phyloP scores from a whole-genome alignment of 1,284 basidiomycete genomes.

The Boletus smithii region DNA sequence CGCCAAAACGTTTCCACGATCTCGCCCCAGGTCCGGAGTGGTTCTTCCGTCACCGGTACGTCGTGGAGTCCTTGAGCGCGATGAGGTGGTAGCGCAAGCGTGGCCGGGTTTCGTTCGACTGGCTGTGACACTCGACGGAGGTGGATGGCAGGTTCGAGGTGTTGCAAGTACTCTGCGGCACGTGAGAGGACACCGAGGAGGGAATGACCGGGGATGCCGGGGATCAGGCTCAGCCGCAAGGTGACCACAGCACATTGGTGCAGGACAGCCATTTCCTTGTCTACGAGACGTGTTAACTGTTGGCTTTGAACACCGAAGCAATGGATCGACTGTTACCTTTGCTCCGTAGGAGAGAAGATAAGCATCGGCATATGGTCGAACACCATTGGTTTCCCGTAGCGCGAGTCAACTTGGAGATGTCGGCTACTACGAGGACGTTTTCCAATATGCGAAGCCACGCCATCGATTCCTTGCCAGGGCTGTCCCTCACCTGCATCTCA shows the following conservation, averaged over 20 bases:
- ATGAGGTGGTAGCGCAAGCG: constrained; percentile 33
- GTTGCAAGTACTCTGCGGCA: constrained; percentile 35
- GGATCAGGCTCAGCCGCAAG: constrained; percentile 22
- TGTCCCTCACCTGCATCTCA: constrained; percentile 57
- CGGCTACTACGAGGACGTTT: constrained; percentile 50
- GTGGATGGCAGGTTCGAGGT: constrained; percentile 35
- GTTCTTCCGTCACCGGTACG: constrained; percentile 25
- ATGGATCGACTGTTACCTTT: constrained; percentile 15
- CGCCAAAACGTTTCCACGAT: constrained; percentile 52
- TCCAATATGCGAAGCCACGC: constrained; percentile 71
- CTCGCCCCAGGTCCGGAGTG: constrained; percentile 46
- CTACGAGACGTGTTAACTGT: constrained; percentile 7
- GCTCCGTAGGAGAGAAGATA: constrained; percentile 41
- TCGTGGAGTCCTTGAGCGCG: constrained; percentile 42
- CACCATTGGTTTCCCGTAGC: constrained; percentile 59
- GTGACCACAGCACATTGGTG: constrained; percentile 14
- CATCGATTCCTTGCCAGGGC: constrained; percentile 39
- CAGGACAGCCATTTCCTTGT: constrained; percentile 21
- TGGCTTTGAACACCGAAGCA: not conserved
- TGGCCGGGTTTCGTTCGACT: not conserved
- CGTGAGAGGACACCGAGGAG: constrained; percentile 34
- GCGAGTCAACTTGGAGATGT: constrained; percentile 43
- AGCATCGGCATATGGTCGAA: constrained; percentile 47
- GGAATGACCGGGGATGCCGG: not conserved
- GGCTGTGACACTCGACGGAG: constrained; percentile 1